Evolutionary conservation across 2,329 filamentous ascomycete genomes (phyloP), one percentile per base, ranked within the genome.

Genomic region (Cucurbitaria berberidis): DNA sequence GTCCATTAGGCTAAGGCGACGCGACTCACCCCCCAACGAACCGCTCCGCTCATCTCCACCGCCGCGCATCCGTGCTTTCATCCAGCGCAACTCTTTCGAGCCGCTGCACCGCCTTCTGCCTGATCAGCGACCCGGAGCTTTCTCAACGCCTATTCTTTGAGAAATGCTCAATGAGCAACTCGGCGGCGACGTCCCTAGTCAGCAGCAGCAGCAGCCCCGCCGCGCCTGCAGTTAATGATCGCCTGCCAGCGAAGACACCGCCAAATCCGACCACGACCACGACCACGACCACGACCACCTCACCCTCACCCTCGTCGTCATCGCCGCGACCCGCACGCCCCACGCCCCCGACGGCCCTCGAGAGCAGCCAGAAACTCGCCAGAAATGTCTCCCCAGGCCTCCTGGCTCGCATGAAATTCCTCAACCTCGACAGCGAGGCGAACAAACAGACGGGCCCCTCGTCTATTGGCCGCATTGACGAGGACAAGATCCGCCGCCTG

Each of bases 401-500:
- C 46, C 68, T 78, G 60, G 74, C 73, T 46, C 77, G 77, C 63
- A 76, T 79, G 67, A 74, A 74, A 49, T 74, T 75, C 50, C 70
- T 80, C 51, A 74, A 77, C 67, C 66, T 73, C 52, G 67, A 68
- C 52, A 66, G 64, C 60, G 72, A 72, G 51, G 66, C 59, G 56
- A 63, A 60, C 62, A 48, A 50, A 51, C 57, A 69, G 75, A 54
- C 46, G 27, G 53, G 51, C 22, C 40, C 50, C 21, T 15, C 36
- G 19, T 36, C 72, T 70, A 81, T 90, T 66, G 88, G 88, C 61
- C 86, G 88, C 55, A 85, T 91, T 48, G 82, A 88, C 64, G 86
- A 90, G 74, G 81, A 86, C 60, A 87, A 90, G 66, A 81, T 91
- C 52, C 83, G 85, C 62, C 81, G 86, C 67, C 82, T 91, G 65